Evolutionary conservation across 345 rosid genomes (phyloP), one percentile per base, ranked within the genome.

Genomic region (Salix suchowensis): DNA sequence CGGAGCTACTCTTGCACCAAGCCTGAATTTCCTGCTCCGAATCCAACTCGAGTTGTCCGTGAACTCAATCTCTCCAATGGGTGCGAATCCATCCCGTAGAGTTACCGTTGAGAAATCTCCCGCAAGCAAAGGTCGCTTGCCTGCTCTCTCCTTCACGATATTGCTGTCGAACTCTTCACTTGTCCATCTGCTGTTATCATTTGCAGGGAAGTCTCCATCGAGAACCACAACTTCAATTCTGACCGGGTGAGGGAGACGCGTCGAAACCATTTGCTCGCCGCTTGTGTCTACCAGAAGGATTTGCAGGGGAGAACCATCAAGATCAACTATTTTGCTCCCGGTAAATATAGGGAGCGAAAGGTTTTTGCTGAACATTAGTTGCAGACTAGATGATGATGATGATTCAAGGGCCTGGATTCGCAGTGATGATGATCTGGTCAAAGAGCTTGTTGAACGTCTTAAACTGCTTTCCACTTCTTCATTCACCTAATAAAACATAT

Each of bases 11-110:
- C 78, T 89, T 7, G 88, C 97, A 4, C 94, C 98, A 23, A 95
- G 83, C 74, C 91, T 82, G 77, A 95, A 95, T 77, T 82, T 91
- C 44, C 96, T 86, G 84, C 98, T 83, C 40, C 97, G 77, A n/a
- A 91, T 82, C 98, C 98, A 95, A 75, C 98, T 95, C 2, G 98
- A 95, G 40, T 95, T 95, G 78, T 95, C 98, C 0, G 98, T 95
- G 23, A 95, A 90, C 83, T 88, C 97, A 16, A 95, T 74, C 0
- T 93, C 90, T 67, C 93, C 94, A 37, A 88, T 44, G 0, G 73
- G 4, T 21, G 84, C 94, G 36, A 74, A 48, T 18, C 91, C 97
- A 28, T 91, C 91, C 70, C 93, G 82, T 42, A 89, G 34, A 21
- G 86, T 88, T 39, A 89, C 79, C 7, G 75, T 83, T 39, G 87